Base-by-base conservation (phyloP, 2,329 filamentous ascomycete species). In the Xylaria sp. region DNA sequence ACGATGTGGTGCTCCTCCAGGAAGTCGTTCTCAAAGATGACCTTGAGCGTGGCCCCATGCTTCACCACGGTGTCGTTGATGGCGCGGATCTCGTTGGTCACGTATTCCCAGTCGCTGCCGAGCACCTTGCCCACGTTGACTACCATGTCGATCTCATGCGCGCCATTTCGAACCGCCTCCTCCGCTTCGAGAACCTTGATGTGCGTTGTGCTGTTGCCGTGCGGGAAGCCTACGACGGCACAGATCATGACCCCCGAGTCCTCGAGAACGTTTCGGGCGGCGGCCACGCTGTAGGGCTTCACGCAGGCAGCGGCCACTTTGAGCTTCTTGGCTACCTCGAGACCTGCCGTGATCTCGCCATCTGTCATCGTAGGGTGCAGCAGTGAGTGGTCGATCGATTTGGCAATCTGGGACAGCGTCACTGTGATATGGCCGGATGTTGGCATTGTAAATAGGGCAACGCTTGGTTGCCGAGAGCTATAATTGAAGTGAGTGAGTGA, bases 11-110 rank as follows among this genome's bases (percentile, higher is more conserved):
- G 66, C 0, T 80, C 72, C 1, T 73, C 34, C 0, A 86, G 75
- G 62, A 79, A 86, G 66, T 84, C 82, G 64, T 83, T 86, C 65
- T 86, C 83, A 58, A 86, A 85, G 53, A 86, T 86, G 54, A 86
- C 82, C 66, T 86, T 86, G 5, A 86, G 73, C 0, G 76, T 73
- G 0, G 76, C 80, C 0, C 76, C 77, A 5, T 72, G 59, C n/a
- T 69, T 66, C 0, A 68, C 66, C 2, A 84, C 81, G 0, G 74
- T 76, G 0, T 76, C 67, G 63, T 85, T 84, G 62, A 86, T 71
- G 35, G 69, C 66, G 0, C 70, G 67, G 53, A 86, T 81, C 66
- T 86, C 83, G 4, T 76, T 68, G 0, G 69, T 65, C 10, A 86
- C 81, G 62, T 84, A 86, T 5, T 75, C 75, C 82, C 83, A 86